phyloP scores from a whole-genome alignment of 2,329 filamentous ascomycete species.

The Hymenoscyphus scutula region DNA sequence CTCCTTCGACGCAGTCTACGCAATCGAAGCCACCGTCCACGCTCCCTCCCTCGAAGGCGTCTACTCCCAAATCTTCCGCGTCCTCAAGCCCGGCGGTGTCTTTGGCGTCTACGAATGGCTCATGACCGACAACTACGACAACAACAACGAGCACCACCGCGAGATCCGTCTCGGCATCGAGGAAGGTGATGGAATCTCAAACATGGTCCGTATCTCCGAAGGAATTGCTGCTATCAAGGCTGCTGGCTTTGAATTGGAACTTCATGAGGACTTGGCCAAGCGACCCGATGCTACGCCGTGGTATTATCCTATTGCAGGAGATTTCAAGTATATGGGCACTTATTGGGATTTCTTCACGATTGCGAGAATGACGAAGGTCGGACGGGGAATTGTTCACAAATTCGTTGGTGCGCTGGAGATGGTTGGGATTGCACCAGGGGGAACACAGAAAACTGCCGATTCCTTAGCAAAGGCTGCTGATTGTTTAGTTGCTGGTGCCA shows the following conservation, averaged over 20 bases:
- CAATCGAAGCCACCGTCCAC: conserved; percentile 95
- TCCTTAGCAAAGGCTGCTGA: conserved; percentile 80
- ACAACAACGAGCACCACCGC: conserved; percentile 81
- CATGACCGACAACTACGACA: conserved; percentile 96
- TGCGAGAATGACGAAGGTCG: conserved; percentile 83
- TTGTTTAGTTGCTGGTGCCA: conserved; percentile 80
- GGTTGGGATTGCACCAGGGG: conserved; percentile 72
- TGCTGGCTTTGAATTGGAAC: conserved; percentile 81
- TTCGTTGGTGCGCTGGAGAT: conserved; percentile 76
- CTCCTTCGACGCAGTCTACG: conserved; percentile 91
- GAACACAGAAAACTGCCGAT: conserved; percentile 92
- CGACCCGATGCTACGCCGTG: conserved; percentile 76
- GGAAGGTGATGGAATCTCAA: conserved; percentile 92
- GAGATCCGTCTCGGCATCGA: conserved; percentile 96
- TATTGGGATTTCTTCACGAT: conserved; percentile 80
- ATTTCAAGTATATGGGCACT: conserved; percentile 78
- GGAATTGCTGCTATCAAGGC: conserved; percentile 80
- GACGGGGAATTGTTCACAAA: conserved; percentile 72
- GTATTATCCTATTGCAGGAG: conserved; percentile 91
- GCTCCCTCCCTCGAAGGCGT: conserved; percentile 88
- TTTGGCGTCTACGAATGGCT: conserved; percentile 99
- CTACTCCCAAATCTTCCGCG: conserved; percentile 92
- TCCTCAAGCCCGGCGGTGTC: conserved; percentile 91
- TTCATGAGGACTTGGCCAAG: conserved; percentile 85
- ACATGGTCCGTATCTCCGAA: conserved; percentile 91